Base-by-base conservation (phyloP, 2,329 filamentous ascomycete species). In the Bipolaris sorokiniana region DNA sequence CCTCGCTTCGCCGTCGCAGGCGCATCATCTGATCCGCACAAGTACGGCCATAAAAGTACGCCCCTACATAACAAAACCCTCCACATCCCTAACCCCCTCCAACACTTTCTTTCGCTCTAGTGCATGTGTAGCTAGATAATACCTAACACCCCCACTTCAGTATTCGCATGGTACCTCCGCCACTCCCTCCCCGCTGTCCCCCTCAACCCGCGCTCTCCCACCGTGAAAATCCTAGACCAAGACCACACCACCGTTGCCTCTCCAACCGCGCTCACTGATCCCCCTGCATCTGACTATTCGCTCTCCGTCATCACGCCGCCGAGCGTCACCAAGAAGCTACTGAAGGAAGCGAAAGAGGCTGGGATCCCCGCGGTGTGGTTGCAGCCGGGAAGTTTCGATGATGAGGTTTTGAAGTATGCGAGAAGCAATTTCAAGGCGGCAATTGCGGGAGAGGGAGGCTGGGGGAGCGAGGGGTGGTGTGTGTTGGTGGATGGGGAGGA, bases 261-360 rank as follows among this genome's bases (percentile, higher is more conserved):
- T 3, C 85, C 95, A 5, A 80, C 84, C 1, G 83, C 83, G 1
- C 85, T 97, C 6, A 78, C 85, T 1, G 65, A 72, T 15, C 79
- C 86, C 18, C 60, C 65, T 15, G 65, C 64, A 42, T 90, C 93
- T 0, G 77, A 78, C 18, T 82, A 92, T 0, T 88, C 88, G 4
- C 81, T 98, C 11, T 94, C 90, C 33, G 86, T 98, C 69, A 92
- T 98, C 73, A 98, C 95, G 11, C 91, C 91, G 3, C 94, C 95
- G 0, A 77, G 83, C 2, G 87, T 91, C 28, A 97, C 95, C 1
- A 83, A 88, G 57, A 79, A 87, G 68, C 81, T 96, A 7, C 80
- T 98, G 38, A 82, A 87, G 61, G 90, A 96, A 76, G 95, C 94
- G 0, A 90, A 76, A 81, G 84, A 54, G 81, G 90, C 10, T 88